These are phyloP conservation scores for Collybiopsis luxurians DNA, from an alignment of 768 basidiomycete species.

Conservation along the genomic window DNA sequence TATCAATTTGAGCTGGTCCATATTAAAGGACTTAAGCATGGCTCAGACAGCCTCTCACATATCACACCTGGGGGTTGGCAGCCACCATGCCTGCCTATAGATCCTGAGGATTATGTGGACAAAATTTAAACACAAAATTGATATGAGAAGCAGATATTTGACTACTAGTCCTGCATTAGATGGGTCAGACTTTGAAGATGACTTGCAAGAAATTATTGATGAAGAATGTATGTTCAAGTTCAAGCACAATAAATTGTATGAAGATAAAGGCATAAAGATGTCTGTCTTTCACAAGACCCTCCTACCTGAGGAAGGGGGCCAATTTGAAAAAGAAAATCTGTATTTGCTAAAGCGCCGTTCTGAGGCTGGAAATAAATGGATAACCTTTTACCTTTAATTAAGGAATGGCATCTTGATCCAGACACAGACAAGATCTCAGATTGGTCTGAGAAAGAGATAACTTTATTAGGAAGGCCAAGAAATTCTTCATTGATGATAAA, in stretches of 20 bases:
- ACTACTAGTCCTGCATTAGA: not conserved
- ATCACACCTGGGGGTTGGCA: not conserved
- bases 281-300: not conserved
- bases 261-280: not conserved
- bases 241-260: not conserved
- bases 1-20: not conserved
- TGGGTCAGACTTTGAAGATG: too few relatives aligned
- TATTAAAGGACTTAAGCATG: not conserved
- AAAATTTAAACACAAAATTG: not conserved
- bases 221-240: not conserved
- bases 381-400: conserved; percentile 14
- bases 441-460: not conserved
- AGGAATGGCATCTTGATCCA: conserved; percentile 22
- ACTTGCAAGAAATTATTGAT: not conserved
- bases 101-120: not conserved
- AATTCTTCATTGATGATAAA: not conserved
- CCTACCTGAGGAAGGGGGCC: not conserved
- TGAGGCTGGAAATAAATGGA: not conserved
- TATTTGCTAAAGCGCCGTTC: not conserved
- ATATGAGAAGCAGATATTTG: not conserved
- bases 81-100: not conserved
- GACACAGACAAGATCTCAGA: conserved; percentile 29
- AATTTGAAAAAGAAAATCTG: not conserved
- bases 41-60: not conserved
- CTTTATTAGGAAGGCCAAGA: not conserved